phyloP scores from a whole-genome alignment of 257 asterid species.

The Rauvolfia tetraphylla region DNA sequence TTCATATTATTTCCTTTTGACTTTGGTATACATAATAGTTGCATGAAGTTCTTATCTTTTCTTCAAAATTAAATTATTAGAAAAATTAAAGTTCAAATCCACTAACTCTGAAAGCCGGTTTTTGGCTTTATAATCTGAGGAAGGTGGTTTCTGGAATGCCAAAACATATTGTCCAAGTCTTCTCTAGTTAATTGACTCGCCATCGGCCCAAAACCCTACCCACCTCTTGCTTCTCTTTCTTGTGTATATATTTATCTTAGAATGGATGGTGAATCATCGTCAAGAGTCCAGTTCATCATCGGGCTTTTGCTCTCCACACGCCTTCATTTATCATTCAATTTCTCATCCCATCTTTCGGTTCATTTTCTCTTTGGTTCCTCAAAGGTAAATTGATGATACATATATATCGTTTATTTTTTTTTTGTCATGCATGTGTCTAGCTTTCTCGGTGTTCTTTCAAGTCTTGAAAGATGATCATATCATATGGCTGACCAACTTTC shows the following conservation, averaged over 20 bases:
- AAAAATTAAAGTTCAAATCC: neutral
- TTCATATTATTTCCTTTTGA: no score
- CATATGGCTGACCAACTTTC: no score
- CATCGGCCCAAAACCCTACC: neutral
- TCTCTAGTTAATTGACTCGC: neutral
- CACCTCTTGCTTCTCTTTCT: no score
- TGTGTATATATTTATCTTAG: neutral
- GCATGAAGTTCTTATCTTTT: no score
- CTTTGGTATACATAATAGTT: conserved; percentile 27
- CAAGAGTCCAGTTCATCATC: neutral
- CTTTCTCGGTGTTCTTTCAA: neutral
- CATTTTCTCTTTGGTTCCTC: neutral
- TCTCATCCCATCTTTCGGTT: neutral
- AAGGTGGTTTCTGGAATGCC: neutral
- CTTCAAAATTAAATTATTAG: no score
- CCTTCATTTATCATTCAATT: neutral
- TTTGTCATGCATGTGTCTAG: neutral
- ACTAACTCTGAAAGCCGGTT: neutral
- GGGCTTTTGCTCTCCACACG: neutral
- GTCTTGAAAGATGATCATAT: neutral
- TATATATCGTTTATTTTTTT: neutral
- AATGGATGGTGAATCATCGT: neutral
- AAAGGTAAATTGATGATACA: neutral
- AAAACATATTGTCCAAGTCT: neutral
- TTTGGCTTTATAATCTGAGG: neutral